Conservation (phyloP, 805 yeast species). For the Candida vaughaniae region DNA sequence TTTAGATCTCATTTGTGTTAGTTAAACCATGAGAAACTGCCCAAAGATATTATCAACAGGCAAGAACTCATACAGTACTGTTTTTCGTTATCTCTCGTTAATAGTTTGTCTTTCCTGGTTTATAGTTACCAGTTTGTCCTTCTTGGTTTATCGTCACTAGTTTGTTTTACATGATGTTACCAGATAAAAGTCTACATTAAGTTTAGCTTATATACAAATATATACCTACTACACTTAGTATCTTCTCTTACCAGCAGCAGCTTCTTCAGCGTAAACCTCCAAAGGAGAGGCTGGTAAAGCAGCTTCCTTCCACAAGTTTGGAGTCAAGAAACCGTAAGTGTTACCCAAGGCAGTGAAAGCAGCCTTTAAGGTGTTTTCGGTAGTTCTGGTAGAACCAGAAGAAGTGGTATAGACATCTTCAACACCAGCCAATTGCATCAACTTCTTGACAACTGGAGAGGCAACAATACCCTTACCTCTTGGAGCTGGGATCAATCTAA, state of each 20-base stretch:
- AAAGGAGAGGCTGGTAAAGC: conserved; percentile 88
- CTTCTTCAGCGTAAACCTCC: conserved; percentile 89
- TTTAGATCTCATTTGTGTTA: too few relatives aligned
- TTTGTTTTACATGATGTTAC: too few relatives aligned
- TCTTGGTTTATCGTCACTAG: too few relatives aligned
- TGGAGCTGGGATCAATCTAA: conserved; percentile 99
- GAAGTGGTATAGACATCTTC: conserved; percentile 99
- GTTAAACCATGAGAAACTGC: not conserved
- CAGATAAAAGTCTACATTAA: too few relatives aligned
- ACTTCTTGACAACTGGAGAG: conserved; percentile 98
- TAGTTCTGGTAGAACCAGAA: conserved; percentile 98
- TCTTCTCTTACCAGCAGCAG: conserved; percentile 71
- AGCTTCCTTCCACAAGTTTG: conserved; percentile 94
- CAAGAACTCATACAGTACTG: too few relatives aligned
- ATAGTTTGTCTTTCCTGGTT: too few relatives aligned
- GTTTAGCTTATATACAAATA: too few relatives aligned
- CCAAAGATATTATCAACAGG: too few relatives aligned
- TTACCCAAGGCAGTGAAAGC: conserved; percentile 99
- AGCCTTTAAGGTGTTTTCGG: conserved; percentile 99
- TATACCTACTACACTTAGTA: conserved; percentile 56
- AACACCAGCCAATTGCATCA: conserved; percentile 99
- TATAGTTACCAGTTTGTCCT: too few relatives aligned
- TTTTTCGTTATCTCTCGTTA: too few relatives aligned
- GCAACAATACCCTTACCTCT: conserved; percentile 99
- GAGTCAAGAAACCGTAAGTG: conserved; percentile 99